These are phyloP conservation scores for Rhizopogon parksii DNA, from an alignment of 1,284 basidiomycete species.

Conservation along the genomic window DNA sequence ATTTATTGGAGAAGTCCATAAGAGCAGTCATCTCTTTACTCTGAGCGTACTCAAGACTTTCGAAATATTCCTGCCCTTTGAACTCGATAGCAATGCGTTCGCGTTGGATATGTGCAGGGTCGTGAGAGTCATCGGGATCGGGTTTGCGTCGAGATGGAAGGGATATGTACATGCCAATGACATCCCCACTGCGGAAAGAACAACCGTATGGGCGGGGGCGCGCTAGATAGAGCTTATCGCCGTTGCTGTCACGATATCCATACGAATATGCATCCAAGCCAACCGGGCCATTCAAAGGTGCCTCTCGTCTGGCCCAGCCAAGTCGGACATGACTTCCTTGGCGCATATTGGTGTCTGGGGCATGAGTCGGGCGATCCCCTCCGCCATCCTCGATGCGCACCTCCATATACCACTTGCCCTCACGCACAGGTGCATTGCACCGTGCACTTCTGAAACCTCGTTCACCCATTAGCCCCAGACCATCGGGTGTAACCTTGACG, in stretches of 20 bases:
- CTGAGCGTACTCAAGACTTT: conserved; percentile 84
- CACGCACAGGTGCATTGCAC: conserved; percentile 81
- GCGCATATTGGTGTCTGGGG: conserved; percentile 38
- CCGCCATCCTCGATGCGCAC: conserved; percentile 74
- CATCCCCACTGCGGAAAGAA: conserved; percentile 76
- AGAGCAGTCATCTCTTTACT: conserved; percentile 93
- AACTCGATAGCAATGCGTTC: conserved; percentile 90
- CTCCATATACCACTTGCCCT: conserved; percentile 96
- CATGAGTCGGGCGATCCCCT: conserved; percentile 43
- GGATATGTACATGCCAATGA: conserved; percentile 89
- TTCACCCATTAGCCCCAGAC: conserved; percentile 70
- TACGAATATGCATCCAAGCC: conserved; percentile 95
- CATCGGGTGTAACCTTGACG: conserved; percentile 78
- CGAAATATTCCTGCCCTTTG: conserved; percentile 96
- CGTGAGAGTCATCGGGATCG: conserved; percentile 51
- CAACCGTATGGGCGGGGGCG: conserved; percentile 74
- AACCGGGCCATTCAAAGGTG: conserved; percentile 85
- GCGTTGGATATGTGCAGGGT: conserved; percentile 73
- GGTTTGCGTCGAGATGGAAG: conserved; percentile 65
- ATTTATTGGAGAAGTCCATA: conserved; percentile 64
- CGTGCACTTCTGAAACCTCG: conserved; percentile 89
- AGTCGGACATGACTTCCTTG: conserved; percentile 83
- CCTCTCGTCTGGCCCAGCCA: conserved; percentile 90
- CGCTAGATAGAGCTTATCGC: conserved; percentile 85
- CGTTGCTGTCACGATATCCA: conserved; percentile 84